A percentile compares a stretch with the other conserved stretches of the same genome.
Conservation (phyloP, 2,329 filamentous ascomycete genomes). For the Pseudocercospora musae region DNA sequence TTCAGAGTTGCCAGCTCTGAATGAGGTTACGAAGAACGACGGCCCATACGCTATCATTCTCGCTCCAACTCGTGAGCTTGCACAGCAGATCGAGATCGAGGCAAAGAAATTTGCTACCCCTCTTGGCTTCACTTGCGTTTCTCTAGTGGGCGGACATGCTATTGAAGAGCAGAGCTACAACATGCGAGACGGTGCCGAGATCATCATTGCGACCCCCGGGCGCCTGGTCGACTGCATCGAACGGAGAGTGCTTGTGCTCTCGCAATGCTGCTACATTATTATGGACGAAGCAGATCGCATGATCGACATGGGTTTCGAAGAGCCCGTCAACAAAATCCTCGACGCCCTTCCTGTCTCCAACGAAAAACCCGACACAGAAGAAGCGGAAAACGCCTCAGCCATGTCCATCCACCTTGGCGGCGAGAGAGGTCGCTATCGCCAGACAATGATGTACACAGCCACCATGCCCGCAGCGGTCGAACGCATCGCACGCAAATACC, state of each 20-base stretch:
- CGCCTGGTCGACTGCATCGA: conserved; percentile 97
- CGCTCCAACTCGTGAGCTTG: conserved; percentile 92
- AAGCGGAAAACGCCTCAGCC: conserved; percentile 78
- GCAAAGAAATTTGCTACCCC: conserved; percentile 88
- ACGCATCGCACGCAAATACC: conserved; percentile 94
- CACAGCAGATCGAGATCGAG: conserved; percentile 94
- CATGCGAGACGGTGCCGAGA: conserved; percentile 88
- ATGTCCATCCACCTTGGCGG: conserved; percentile 78
- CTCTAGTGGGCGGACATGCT: conserved; percentile 95
- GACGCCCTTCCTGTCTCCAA: conserved; percentile 89
- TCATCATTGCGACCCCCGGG: conserved; percentile 96
- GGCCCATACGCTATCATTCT: conserved; percentile 97
- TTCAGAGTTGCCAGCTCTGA: conserved; percentile 78
- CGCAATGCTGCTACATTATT: conserved; percentile 97
- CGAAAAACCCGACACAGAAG: conserved; percentile 91
- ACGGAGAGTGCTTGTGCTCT: conserved; percentile 81
- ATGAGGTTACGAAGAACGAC: conserved; percentile 84
- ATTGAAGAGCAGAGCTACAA: conserved; percentile 91
- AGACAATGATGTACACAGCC: conserved; percentile 99
- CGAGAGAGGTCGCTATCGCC: conserved; percentile 72
- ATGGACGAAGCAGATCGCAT: conserved; percentile 99
- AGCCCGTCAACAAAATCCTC: conserved; percentile 95
- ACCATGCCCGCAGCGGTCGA: conserved; percentile 94
- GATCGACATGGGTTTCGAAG: conserved; percentile 98
- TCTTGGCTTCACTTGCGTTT: conserved; percentile 90